Base-by-base conservation (phyloP, 306 rosid genomes). In the Hylodesmum podocarpum region DNA sequence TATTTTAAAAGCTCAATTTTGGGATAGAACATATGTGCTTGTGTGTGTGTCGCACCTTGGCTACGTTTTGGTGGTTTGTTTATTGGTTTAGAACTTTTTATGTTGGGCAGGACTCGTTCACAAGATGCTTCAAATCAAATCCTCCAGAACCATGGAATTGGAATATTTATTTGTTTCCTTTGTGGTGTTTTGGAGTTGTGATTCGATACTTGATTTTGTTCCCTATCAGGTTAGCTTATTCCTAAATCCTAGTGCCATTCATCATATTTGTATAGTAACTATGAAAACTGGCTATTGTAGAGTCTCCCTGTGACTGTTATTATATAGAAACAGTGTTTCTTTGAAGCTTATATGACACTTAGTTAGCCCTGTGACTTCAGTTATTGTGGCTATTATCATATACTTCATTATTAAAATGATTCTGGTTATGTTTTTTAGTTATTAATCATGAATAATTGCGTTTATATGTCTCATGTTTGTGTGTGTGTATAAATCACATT, bases 101-200 rank as follows among this genome's bases (percentile, higher is more conserved):
- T 84, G 67, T 73, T 73, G 41, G 4, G 80, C 74, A 95, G 97
- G 97, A 95, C 78, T 88, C 97, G 28, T 95, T 95, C 62, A 95
- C 98, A 4, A 78, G 98, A 79, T 95, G 98, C 84, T 95, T 95
- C 93, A 95, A 95, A 86, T 95, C 98, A 22, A 95, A 92, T 84
- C 84, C 97, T 57, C 97, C 97, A 16, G 98, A 95, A 86, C 97
- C 96, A 8, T 95, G 97, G 97, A 90, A 92, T 81, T 95, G 97
- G 99, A 95, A 95, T 87, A 41, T 92, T 25, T 95, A 95, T 82
- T 83, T 95, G 88, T 95, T 95, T 80, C 99, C 99, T 27, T 68
- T 90, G 73, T 95, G 99, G 99, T 95, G 99, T 91, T 86, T 19
- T n/a, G 99, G 99, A 36, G 97, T 92, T 15, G 85, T 90, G 50